Evolutionary conservation across 768 basidiomycete genomes (phyloP).

Genomic region (Phallus indusiatus): DNA sequence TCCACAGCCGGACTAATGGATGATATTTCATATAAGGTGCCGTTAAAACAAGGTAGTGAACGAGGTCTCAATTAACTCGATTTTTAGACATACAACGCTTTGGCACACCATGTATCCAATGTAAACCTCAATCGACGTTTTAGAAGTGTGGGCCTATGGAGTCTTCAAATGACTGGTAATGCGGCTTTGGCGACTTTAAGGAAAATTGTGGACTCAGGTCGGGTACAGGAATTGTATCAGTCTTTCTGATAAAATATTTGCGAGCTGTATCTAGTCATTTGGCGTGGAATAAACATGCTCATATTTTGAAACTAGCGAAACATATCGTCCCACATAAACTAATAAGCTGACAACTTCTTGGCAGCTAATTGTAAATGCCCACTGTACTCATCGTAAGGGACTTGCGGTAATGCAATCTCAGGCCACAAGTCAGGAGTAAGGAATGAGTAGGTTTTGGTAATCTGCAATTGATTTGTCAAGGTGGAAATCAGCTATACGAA

Average conservation of each 20-base stretch:
- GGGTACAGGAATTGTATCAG: not conserved
- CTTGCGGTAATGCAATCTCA: conserved; percentile 81
- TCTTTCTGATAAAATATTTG: not conserved
- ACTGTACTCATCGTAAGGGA: conserved; percentile 93
- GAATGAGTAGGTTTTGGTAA: conserved; percentile 98
- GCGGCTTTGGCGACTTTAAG: conserved; percentile 75
- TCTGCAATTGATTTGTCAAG: conserved; percentile 32
- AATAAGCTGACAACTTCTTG: conserved; percentile 53
- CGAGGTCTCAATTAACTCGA: not conserved
- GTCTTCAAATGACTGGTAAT: conserved; percentile 85
- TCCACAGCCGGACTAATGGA: conserved; percentile 88
- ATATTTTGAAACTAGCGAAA: not conserved
- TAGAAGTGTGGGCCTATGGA: conserved; percentile 89
- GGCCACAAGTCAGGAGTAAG: conserved; percentile 97
- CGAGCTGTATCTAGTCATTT: not conserved
- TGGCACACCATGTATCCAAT: conserved; percentile 91
- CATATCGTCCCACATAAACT: conserved; percentile 8
- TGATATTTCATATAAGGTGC: conserved; percentile 76
- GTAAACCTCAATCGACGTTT: conserved; percentile 83
- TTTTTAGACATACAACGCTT: conserved; percentile 71
- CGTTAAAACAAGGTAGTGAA: conserved; percentile 2
- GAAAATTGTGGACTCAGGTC: conserved; percentile 59
- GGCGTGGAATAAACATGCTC: not conserved
- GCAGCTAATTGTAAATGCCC: conserved; percentile 80
- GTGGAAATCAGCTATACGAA: not conserved